phyloP scores from a whole-genome alignment of 495 filamentous ascomycete species.

The Pyrenopolyporus hunteri region DNA sequence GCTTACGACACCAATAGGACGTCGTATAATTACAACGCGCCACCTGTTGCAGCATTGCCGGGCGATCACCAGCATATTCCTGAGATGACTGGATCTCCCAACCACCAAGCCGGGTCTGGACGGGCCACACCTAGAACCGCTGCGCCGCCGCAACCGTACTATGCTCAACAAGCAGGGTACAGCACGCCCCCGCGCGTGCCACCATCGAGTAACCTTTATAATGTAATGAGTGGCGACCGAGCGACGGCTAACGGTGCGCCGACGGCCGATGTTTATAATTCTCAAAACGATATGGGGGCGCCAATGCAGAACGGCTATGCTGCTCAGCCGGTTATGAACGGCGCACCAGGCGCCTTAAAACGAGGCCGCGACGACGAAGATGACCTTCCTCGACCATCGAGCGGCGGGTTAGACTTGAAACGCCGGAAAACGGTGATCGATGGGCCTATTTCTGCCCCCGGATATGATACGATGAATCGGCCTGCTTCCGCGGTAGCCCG shows the following conservation, averaged over 20 bases:
- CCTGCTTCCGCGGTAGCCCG: constrained; percentile 49
- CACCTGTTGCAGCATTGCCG: constrained; percentile 66
- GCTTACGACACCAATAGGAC: constrained; percentile 71
- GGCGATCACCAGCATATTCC: constrained; percentile 83
- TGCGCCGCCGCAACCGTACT: constrained; percentile 71
- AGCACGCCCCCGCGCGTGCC: constrained; percentile 82
- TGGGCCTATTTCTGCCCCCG: constrained; percentile 49
- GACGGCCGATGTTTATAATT: constrained; percentile 69
- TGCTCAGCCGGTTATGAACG: constrained; percentile 67
- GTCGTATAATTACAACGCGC: constrained; percentile 75
- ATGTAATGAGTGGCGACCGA: constrained; percentile 85
- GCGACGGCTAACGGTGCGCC: constrained; percentile 70
- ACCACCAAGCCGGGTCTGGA: constrained; percentile 83
- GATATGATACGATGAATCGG: constrained; percentile 56
- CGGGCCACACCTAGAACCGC: constrained; percentile 84
- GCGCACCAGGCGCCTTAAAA: constrained; percentile 70
- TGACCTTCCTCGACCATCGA: constrained; percentile 71
- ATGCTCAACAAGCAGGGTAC: constrained; percentile 66
- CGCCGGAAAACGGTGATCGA: constrained; percentile 80
- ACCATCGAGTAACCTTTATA: constrained; percentile 81
- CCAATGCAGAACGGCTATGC: constrained; percentile 66
- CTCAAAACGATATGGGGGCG: constrained; percentile 62
- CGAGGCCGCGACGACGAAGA: constrained; percentile 81
- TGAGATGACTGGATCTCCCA: constrained; percentile 84
- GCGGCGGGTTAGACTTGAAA: constrained; percentile 73